A percentile compares a stretch with the other conserved stretches of the same genome.
Evolutionary conservation across 768 basidiomycete genomes (phyloP).

Genomic region (Ramaria sp.): DNA sequence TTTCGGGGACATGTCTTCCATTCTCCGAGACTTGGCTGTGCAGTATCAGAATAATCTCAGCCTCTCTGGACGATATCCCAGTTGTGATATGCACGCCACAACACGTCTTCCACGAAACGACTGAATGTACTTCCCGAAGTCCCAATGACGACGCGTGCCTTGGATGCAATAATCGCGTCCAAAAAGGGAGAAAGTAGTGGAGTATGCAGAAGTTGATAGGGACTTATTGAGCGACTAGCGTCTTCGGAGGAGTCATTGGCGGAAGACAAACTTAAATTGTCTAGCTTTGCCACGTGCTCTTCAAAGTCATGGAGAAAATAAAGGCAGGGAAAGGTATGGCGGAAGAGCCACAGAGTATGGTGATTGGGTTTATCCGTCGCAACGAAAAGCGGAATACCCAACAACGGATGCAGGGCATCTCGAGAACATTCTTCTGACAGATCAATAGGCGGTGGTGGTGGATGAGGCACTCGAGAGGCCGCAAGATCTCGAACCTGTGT

Average conservation of each 20-base stretch:
- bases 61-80: slow-evolving; percentile 40
- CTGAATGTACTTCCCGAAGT: slow-evolving; percentile 73
- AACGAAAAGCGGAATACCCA: slow-evolving; percentile 55
- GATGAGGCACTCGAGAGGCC: slow-evolving; percentile 17
- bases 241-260: background rate
- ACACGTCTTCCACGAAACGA: slow-evolving; percentile 50
- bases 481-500: slow-evolving; percentile 16
- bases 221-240: background rate
- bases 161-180: slow-evolving; percentile 59
- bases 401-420: slow-evolving; percentile 15
- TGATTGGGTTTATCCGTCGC: slow-evolving; percentile 47
- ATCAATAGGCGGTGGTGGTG: slow-evolving; percentile 10
- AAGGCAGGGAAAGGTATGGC: slow-evolving; percentile 45
- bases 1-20: no score
- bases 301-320: slow-evolving; percentile 47
- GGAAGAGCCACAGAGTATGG: slow-evolving; percentile 34
- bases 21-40: background rate
- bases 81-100: slow-evolving; percentile 53
- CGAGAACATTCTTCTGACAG: slow-evolving; percentile 18
- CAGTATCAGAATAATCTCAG: no score
- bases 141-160: slow-evolving; percentile 47
- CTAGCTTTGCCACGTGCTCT: background rate
- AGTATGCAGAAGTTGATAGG: background rate
- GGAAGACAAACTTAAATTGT: background rate
- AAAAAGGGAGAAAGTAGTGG: slow-evolving; percentile 48